phyloP scores from a whole-genome alignment of 2,329 filamentous ascomycete species.

The Nemania diffusa region DNA sequence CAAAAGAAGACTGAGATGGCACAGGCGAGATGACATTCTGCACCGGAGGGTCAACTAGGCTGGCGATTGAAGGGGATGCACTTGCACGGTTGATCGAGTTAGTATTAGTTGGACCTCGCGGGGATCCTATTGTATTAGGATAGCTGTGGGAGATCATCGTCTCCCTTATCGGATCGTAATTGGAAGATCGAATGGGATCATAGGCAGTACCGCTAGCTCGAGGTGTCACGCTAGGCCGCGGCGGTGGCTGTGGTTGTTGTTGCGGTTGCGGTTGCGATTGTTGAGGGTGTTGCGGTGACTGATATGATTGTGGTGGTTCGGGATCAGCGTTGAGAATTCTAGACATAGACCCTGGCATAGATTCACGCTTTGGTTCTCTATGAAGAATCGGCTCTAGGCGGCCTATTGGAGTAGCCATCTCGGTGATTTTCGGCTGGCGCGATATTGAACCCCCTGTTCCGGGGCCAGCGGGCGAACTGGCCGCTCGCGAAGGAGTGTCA shows the following conservation, averaged over 20 bases:
- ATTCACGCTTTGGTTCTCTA: constrained; percentile 63
- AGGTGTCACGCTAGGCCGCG: constrained; percentile 55
- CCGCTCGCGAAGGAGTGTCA: constrained; percentile 43
- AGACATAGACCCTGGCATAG: constrained; percentile 63
- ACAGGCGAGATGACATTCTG: constrained; percentile 54
- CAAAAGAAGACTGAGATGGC: constrained; percentile 52
- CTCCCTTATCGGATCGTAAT: constrained; percentile 71
- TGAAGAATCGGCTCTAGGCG: constrained; percentile 53
- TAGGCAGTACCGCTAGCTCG: constrained; percentile 84
- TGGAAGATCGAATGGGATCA: constrained; percentile 86
- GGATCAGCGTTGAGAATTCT: constrained; percentile 66
- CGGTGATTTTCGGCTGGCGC: constrained; percentile 55
- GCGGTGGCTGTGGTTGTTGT: constrained; percentile 59
- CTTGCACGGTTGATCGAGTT: constrained; percentile 74
- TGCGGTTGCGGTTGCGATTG: constrained; percentile 60
- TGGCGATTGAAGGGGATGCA: constrained; percentile 90
- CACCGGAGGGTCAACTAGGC: constrained; percentile 80
- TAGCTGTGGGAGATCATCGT: constrained; percentile 67
- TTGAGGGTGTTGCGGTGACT: constrained; percentile 59
- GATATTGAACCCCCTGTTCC: constrained; percentile 42
- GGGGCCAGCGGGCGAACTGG: constrained; percentile 39
- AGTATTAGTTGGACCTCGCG: constrained; percentile 53
- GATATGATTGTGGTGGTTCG: constrained; percentile 55
- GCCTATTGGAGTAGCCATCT: constrained; percentile 46
- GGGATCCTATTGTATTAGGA: constrained; percentile 61